Evolutionary conservation across 73 alveolate species (phyloP).

Genomic region (Breviolum minutum): DNA sequence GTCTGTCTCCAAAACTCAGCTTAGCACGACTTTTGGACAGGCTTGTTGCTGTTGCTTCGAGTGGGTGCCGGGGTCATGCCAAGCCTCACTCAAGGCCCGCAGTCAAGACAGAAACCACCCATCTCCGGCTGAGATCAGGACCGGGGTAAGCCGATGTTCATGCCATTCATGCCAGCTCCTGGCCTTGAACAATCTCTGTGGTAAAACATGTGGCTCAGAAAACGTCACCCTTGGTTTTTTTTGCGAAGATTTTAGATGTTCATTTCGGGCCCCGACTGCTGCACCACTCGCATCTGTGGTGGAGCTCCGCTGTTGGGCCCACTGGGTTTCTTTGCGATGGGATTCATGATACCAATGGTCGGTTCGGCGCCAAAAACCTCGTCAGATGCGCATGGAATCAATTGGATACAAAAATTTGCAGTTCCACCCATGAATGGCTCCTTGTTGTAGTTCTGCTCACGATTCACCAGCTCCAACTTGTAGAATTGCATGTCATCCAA

Average conservation of each 20-base stretch:
- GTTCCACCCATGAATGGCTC: background rate
- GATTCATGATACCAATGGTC: conserved; percentile 97
- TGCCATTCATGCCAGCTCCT: conserved; percentile 44
- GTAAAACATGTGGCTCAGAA: no score
- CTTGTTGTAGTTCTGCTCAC: conserved; percentile 98
- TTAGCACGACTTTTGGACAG: conserved; percentile 36
- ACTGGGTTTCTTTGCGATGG: conserved; percentile 95
- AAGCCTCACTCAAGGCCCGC: conserved; percentile 17
- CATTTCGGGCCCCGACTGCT: conserved; percentile 38
- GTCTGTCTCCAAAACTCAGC: background rate
- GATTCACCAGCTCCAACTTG: conserved; percentile 98
- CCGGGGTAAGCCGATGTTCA: conserved; percentile 86
- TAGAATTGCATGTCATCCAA: conserved; percentile 99
- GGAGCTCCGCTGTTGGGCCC: conserved; percentile 66
- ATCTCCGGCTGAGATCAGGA: background rate
- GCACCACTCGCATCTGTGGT: conserved; percentile 85
- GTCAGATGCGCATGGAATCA: background rate
- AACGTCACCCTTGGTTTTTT: no score
- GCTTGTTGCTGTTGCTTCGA: conserved; percentile 90
- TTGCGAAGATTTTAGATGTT: no score
- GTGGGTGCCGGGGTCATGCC: conserved; percentile 61
- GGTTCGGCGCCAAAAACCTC: conserved; percentile 97
- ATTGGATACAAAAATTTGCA: no score
- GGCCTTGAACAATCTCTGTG: conserved; percentile 20
- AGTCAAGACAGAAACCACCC: background rate